Evolutionary conservation across 495 filamentous ascomycete species (phyloP), one percentile per base, ranked within the genome.

Genomic region (Paragyromitra xinjiangensis): DNA sequence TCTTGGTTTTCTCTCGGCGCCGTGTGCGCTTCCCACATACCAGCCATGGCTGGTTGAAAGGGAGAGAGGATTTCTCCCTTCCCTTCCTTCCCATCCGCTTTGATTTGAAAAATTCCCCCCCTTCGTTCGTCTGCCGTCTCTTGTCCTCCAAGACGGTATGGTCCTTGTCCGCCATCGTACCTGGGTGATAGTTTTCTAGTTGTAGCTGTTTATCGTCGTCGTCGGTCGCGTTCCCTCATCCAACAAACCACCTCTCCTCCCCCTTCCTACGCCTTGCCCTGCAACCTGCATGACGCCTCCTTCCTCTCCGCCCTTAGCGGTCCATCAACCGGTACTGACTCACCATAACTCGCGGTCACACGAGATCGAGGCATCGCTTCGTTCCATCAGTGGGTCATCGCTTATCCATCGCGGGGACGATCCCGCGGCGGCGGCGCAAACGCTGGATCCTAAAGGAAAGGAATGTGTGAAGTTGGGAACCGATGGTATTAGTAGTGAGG

Each of bases 1-100:
- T 73, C 73, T 76, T 76, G 73, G 73, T 76, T 75, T 73, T 69
- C 69, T 71, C 67, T 64, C 73, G 68, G 69, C 68, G 68, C 73
- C 59, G 68, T 72, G 68, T 72, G 68, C 71, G 73, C 73, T 75
- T 71, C 73, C 73, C 73, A 72, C 69, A 72, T 72, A 72, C 69
- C 59, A 72, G 69, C 48, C 69, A 76, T 76, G 73, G 73, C 56
- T 71, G 68, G 68, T 71, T 62, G 55, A 71, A 77, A 77, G 74
- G 61, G 69, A 77, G 51, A 34, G 29, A 70, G 73, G 65, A 59
- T 55, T 29, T 70, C 66, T 75, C 58, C 48, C 66, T 70, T 34
- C 58, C 66, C 45, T 71, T 58, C 34, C 40, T 50, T 77, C 68
- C 26, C 74, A 64, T 59, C 73, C 26, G 51, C 69, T 65, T 59